Base-by-base conservation (phyloP, 352 stramenopile genomes). In the Globisporangium recalcitrans region DNA sequence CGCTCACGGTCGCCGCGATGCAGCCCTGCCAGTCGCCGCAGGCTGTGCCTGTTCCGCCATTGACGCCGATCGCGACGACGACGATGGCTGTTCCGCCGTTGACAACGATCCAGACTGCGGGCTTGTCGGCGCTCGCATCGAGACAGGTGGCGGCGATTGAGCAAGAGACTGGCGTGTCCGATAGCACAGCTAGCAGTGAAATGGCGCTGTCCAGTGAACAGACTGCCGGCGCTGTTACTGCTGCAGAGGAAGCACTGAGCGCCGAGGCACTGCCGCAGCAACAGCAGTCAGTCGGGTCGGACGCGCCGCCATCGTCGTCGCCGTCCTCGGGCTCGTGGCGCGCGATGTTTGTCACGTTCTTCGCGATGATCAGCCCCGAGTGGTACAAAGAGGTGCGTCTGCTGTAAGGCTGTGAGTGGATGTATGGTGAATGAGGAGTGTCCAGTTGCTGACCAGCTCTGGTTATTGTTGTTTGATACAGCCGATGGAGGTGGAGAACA, bases 351-450 rank as follows among this genome's bases (percentile, higher is more conserved):
- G 63, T 88, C 52, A 75, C 76, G 22, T 60, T 88, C 49, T 82
- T 86, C 14, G 73, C 77, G 9, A 83, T 88, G 73, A 82, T 88
- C 51, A 75, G 76, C 52, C 78, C 78, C 14, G 77, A 86, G 19
- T 74, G 72, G 70, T 42, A 59, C 38, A 84, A 84, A 42, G 74
- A 85, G 61, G 72, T 80, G 42, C 31, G 62, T 60, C 3, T 19
- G 22, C 0, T 42, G 24, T 47, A 24, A 44, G 1, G 3, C 14
- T 34, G 38, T 22, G 14, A 19, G n/a, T 31, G 38, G 1, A 46
- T 40, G 52, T 13, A 14, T 21, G 21, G 2, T 4, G n/a, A 29
- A 47, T 58, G 34, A 13, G 16, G 21, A 58, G 31, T 48, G 16
- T n/a, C n/a, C 4, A 46, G 48, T 46, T 46, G 16, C 38, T 46